A percentile compares a stretch with the other conserved stretches of the same genome.
Conservation (phyloP, 1,284 basidiomycete species). For the Malassezia japonica region DNA sequence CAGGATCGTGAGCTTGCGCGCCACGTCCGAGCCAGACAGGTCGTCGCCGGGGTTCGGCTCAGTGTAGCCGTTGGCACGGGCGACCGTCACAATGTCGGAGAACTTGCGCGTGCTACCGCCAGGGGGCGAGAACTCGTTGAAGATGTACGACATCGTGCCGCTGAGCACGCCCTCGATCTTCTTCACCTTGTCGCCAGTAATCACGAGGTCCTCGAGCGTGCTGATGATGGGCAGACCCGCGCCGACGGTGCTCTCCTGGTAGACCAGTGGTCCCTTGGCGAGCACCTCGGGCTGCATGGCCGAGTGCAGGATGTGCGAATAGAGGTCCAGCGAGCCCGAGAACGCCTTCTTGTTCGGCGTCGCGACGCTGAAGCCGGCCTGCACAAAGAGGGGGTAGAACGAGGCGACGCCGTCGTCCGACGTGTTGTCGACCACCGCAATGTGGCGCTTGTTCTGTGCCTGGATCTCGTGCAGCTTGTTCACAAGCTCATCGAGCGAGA, state of each 20-base stretch:
- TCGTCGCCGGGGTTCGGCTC: slow-evolving; percentile 97
- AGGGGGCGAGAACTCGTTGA: slow-evolving; percentile 70
- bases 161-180: slow-evolving; percentile 67
- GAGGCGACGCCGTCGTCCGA: slow-evolving; percentile 73
- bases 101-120: slow-evolving; percentile 55
- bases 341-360: slow-evolving; percentile 98
- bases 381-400: slow-evolving; percentile 72
- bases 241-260: slow-evolving; percentile 90
- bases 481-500: slow-evolving; percentile 29
- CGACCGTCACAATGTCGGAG: slow-evolving; percentile 76
- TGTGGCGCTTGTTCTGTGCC: slow-evolving; percentile 29
- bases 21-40: slow-evolving; percentile 89
- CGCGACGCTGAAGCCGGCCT: slow-evolving; percentile 71
- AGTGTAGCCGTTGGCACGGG: slow-evolving; percentile 91
- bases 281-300: slow-evolving; percentile 17
- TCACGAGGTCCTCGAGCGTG: slow-evolving; percentile 80
- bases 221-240: slow-evolving; percentile 87
- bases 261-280: slow-evolving; percentile 54
- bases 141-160: slow-evolving; percentile 96
- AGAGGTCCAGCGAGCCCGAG: slow-evolving; percentile 65
- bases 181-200: slow-evolving; percentile 72
- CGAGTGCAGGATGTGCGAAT: slow-evolving; percentile 57
- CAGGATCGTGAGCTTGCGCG: slow-evolving; percentile 90
- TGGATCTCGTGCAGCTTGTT: slow-evolving; percentile 29
- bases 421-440: slow-evolving; percentile 86